Conservation (phyloP, 768 basidiomycete species). For the Leccinum variicolor region DNA sequence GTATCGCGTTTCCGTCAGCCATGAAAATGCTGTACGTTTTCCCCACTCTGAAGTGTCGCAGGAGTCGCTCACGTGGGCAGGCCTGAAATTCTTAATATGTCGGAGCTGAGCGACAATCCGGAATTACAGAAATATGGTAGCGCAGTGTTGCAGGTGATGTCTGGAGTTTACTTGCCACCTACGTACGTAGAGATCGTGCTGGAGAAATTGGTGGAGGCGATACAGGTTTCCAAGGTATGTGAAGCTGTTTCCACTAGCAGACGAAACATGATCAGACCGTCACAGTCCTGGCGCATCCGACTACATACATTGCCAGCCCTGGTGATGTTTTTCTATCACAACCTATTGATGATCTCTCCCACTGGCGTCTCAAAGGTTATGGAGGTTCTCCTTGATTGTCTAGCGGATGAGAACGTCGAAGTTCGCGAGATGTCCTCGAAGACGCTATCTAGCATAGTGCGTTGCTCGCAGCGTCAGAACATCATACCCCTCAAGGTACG, state of each 20-base stretch:
- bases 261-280: conserved; percentile 10
- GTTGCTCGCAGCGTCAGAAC: conserved; percentile 87
- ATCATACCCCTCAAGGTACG: conserved; percentile 80
- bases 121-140: conserved; percentile 82
- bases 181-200: conserved; percentile 62
- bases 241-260: neutral
- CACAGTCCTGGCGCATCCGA: conserved; percentile 87
- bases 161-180: conserved; percentile 71
- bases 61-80: conserved; percentile 36
- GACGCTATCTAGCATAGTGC: conserved; percentile 79
- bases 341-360: conserved; percentile 73
- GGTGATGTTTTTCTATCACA: conserved; percentile 89
- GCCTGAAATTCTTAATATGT: conserved; percentile 86
- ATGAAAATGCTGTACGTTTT: conserved; percentile 69
- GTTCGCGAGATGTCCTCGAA: conserved; percentile 90
- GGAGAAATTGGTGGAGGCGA: conserved; percentile 60
- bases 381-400: conserved; percentile 79
- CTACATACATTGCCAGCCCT: conserved; percentile 85
- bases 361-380: conserved; percentile 66
- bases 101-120: conserved; percentile 81
- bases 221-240: conserved; percentile 74
- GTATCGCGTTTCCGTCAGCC: conserved; percentile 73
- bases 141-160: conserved; percentile 77
- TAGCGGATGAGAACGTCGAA: conserved; percentile 89
- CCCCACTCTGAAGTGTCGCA: neutral